Percentiles rank a stretch among this genome's conserved stretches.
phyloP scores from a whole-genome alignment of 2,329 filamentous ascomycete species.

The Didymella pinodella region DNA sequence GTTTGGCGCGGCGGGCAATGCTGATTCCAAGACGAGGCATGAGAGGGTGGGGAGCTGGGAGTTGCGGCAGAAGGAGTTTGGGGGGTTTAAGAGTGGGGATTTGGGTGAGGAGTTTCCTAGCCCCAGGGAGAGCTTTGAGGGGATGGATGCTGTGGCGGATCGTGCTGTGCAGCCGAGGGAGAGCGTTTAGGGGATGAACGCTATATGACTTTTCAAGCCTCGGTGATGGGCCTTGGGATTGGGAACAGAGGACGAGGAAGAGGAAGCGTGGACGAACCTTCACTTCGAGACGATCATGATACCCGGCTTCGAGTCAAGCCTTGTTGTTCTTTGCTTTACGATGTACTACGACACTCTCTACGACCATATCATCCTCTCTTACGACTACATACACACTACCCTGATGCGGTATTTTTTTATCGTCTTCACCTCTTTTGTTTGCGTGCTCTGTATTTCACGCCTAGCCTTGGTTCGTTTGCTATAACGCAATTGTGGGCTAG shows the following conservation, averaged over 20 bases:
- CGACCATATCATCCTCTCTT: neutral
- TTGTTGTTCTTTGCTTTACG: constrained; percentile 5
- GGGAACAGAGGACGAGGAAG: neutral
- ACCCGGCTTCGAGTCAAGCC: constrained; percentile 29
- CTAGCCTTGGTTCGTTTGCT: too few relatives aligned
- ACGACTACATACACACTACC: neutral
- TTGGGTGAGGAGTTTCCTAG: constrained; percentile 35
- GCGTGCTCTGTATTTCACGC: too few relatives aligned
- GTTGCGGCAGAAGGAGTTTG: constrained; percentile 52
- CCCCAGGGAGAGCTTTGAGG: constrained; percentile 55
- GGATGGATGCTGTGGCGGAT: constrained; percentile 52
- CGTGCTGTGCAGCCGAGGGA: constrained; percentile 58
- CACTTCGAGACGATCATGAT: constrained; percentile 39
- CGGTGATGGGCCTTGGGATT: neutral
- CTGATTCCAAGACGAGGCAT: constrained; percentile 39
- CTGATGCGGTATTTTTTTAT: too few relatives aligned
- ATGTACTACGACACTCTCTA: constrained; percentile 1
- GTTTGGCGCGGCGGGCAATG: constrained; percentile 18
- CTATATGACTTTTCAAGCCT: neutral
- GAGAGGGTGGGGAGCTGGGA: constrained; percentile 67
- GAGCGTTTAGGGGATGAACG: constrained; percentile 52
- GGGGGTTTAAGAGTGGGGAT: constrained; percentile 23
- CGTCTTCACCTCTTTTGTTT: too few relatives aligned
- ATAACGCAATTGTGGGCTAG: too few relatives aligned
- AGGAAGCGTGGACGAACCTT: constrained; percentile 13